Conservation (phyloP, 2,329 filamentous ascomycete species). For the Neonectria faginata region DNA sequence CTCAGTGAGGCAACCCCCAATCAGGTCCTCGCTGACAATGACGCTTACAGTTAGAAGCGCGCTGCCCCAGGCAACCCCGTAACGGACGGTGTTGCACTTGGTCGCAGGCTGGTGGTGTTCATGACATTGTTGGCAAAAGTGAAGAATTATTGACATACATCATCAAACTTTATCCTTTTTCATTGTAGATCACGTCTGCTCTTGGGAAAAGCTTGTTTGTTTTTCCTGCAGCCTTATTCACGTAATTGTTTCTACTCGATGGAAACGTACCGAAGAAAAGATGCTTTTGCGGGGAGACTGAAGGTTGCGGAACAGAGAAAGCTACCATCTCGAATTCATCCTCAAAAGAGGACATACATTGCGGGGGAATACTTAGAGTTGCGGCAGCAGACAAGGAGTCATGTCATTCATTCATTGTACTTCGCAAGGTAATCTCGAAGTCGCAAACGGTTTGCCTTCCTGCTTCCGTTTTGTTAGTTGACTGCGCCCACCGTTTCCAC, state of each 20-base stretch:
- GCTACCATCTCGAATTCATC: background rate
- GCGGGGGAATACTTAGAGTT: background rate
- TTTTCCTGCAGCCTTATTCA: background rate
- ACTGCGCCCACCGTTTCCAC: background rate
- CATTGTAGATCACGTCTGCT: slow-evolving; percentile 4
- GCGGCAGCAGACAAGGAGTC: background rate
- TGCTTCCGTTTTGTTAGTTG: background rate
- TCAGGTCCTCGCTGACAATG: slow-evolving; percentile 17
- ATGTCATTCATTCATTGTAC: too few relatives aligned
- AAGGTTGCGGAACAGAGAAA: background rate
- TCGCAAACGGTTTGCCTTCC: background rate
- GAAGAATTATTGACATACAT: background rate
- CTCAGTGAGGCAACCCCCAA: slow-evolving; percentile 12
- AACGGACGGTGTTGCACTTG: slow-evolving; percentile 4
- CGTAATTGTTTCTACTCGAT: too few relatives aligned
- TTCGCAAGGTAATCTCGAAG: background rate
- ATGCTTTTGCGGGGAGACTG: too few relatives aligned
- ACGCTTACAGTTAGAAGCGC: slow-evolving; percentile 23
- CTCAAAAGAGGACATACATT: background rate
- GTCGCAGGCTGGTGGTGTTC: background rate
- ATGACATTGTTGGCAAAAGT: background rate
- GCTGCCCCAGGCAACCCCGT: slow-evolving; percentile 21
- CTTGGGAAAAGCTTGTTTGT: slow-evolving; percentile 6
- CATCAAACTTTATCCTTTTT: background rate
- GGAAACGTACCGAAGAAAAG: too few relatives aligned